Base-by-base conservation (phyloP, 2,329 filamentous ascomycete species). In the Purpureocillium lavendulum region DNA sequence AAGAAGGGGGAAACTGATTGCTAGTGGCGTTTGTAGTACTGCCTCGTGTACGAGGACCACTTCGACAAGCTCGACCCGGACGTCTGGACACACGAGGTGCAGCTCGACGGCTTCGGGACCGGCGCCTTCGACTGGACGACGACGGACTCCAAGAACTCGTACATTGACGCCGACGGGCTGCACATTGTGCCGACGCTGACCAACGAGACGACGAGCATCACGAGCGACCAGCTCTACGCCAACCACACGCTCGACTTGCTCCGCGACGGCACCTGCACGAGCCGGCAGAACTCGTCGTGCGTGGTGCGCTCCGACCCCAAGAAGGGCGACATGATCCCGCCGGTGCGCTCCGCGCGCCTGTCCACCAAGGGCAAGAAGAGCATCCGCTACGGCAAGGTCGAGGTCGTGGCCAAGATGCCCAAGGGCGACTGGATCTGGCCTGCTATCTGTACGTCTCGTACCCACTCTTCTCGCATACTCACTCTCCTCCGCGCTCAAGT, bases 101-200 rank as follows among this genome's bases (percentile, higher is more conserved):
- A 61, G 52, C 49, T 66, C n/a, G 56, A 61, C 39, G 68, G 60
- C 9, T 69, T 61, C 46, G 65, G 69, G 36, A 67, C 62, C n/a
- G 68, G 68, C 13, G 60, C 65, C 29, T 75, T 75, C 49, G 71
- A 75, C 57, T 73, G 70, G 71, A 73, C 71, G 1, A 75, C 71
- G 6, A 58, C 53, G 4, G 69, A 72, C 45, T 44, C 55, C 1
- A 53, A 51, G 38, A 76, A 76, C 52, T 56, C 65, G 12, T 75
- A 67, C 50, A 58, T 66, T 29, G 67, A 73, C 47, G 53, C 47
- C 0, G 55, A 66, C 18, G 70, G 70, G n/a, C 60, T 75, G 31
- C 70, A 73, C 52, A 74, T 76, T 37, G 65, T 71, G n/a, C 71
- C 71, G 7, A 75, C 71, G 0, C 54, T 75, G 14, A 73, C 70